Percentiles rank a stretch among this genome's conserved stretches.
phyloP scores from a whole-genome alignment of 2,329 filamentous ascomycete species.

The Aspergillus intermedius region DNA sequence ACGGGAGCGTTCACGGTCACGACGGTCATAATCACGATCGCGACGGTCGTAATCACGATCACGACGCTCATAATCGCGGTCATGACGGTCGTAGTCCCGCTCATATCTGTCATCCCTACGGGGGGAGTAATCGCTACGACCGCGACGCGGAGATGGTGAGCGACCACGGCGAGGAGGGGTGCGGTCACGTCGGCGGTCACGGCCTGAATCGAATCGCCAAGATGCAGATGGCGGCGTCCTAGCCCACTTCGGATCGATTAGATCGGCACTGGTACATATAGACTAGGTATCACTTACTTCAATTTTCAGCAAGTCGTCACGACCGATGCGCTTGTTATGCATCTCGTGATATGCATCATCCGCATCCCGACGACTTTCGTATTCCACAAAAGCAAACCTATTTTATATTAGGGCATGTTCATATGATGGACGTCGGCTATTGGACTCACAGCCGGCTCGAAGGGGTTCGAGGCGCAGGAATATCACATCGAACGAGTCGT shows the following conservation, averaged over 20 bases:
- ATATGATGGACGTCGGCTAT: conserved; percentile 16
- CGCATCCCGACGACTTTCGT: conserved; percentile 95
- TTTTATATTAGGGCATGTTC: conserved; percentile 33
- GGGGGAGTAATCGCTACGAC: conserved; percentile 68
- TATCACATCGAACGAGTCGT: conserved; percentile 95
- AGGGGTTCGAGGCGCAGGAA: conserved; percentile 88
- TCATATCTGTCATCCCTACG: conserved; percentile 82
- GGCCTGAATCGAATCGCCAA: conserved; percentile 94
- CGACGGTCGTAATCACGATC: conserved; percentile 65
- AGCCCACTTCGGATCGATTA: conserved; percentile 67
- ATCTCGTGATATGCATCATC: conserved; percentile 99
- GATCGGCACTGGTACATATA: conserved; percentile 1
- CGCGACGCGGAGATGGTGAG: conserved; percentile 52
- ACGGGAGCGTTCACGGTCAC: conserved; percentile 60
- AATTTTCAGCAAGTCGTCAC: conserved; percentile 94
- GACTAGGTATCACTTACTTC: conserved; percentile 59
- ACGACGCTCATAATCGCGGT: conserved; percentile 66
- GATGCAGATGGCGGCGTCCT: conserved; percentile 95
- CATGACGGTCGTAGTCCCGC: conserved; percentile 62
- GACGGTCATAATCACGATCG: conserved; percentile 36
- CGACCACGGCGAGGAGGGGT: conserved; percentile 70
- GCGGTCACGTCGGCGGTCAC: conserved; percentile 61
- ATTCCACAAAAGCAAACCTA: conserved; percentile 97
- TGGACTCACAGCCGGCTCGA: conserved; percentile 84
- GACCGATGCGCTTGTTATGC: conserved; percentile 97